Percentiles rank a stretch among this genome's conserved stretches.
Conservation (phyloP, 208 protist species). For the Leptomonas pyrrhocoris region DNA sequence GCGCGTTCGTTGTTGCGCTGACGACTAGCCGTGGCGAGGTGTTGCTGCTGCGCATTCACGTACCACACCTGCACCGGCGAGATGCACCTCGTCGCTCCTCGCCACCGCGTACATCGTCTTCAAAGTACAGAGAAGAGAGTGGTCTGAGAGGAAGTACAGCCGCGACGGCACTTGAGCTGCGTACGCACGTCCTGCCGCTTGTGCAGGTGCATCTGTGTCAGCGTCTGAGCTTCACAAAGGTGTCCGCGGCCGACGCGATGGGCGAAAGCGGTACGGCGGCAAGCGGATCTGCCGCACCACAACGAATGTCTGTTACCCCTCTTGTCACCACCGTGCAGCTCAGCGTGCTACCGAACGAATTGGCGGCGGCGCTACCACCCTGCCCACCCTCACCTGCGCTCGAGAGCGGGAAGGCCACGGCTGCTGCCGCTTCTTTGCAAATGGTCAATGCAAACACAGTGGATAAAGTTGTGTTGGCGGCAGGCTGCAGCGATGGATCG, state of each 20-base stretch:
- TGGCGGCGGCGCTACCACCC: not conserved
- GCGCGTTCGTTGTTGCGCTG: slow-evolving; percentile 22
- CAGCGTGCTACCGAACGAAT: slow-evolving; percentile 11
- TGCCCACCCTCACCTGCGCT: not conserved
- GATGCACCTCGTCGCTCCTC: not conserved
- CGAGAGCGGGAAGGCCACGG: not conserved
- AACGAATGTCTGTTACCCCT: not conserved
- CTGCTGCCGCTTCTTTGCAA: not conserved
- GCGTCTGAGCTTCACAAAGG: slow-evolving; percentile 15
- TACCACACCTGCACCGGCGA: slow-evolving; percentile 2
- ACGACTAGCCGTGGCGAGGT: slow-evolving; percentile 23
- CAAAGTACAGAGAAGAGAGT: not conserved
- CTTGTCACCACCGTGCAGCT: slow-evolving; percentile 24
- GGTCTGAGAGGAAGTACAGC: not conserved
- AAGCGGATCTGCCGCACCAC: not conserved
- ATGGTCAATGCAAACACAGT: not conserved
- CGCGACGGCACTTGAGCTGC: slow-evolving; percentile 3
- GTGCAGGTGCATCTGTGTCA: slow-evolving; percentile 13
- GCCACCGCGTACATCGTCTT: not conserved
- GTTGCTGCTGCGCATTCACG: slow-evolving; percentile 23
- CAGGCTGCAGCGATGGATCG: slow-evolving; percentile 40
- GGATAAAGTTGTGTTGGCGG: slow-evolving; percentile 23
- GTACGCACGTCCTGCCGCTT: not conserved
- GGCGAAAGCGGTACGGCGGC: not conserved
- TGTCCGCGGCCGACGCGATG: not conserved